Base-by-base conservation (phyloP, 305 asterid species). In the Rubia tinctorum region DNA sequence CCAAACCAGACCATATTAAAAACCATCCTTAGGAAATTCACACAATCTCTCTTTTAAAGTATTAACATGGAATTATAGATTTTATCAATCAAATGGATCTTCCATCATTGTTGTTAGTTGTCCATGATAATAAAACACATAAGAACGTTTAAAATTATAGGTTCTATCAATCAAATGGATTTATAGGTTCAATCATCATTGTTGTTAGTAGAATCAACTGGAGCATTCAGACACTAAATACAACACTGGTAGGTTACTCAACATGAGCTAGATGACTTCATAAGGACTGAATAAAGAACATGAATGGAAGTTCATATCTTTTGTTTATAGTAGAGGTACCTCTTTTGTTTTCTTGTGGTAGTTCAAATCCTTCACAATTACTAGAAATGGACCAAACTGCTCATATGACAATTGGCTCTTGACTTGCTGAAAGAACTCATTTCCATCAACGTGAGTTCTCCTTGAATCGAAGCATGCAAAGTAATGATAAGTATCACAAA, bases 381-480 rank as follows among this genome's bases (percentile, higher is more conserved):
- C 89, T 53, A 95, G 88, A 86, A 95, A 95, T 20, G 92, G 81
- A 22, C 98, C 92, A 69, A 94, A 92, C 84, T 92, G 97, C 85
- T 92, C 96, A 18, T 95, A 92, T 13, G 99, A 88, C 76, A 95
- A 77, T 76, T 96, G 89, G 78, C 87, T 81, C 82, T 96, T 92
- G 81, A 94, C 99, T 55, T 83, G 98, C 68, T 98, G 97, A 80
- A 94, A 94, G 92, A 92, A 92, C 79, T 94, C 99, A 77, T 94
- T 94, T 56, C 98, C 98, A 81, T 92, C 98, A 74, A 94, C 99
- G 45, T 98, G 97, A 51, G 97, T 80, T 80, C 88, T 86, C 47
- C 92, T 98, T 94, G 84, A 42, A n/a, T 65, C 43, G 66, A 30
- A 43, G 37, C 30, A 73, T 55, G 63, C n/a, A 60, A 62, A 71